These are phyloP conservation scores for Vitis rupestris DNA, from an alignment of 164 flowering plant species.

Conservation along the genomic window DNA sequence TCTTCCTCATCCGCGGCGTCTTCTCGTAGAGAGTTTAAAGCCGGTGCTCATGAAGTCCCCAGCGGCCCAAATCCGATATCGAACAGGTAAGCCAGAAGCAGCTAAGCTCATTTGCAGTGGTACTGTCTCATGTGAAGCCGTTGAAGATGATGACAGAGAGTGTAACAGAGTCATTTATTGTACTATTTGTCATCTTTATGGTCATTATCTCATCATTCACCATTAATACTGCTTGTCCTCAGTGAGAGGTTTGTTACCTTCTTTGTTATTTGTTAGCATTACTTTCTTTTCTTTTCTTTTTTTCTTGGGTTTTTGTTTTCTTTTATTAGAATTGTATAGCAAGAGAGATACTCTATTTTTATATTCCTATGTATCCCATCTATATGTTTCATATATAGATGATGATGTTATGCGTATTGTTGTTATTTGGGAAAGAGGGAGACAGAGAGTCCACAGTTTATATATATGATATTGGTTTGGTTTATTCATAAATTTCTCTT, in stretches of 20 bases:
- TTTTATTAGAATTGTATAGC: conserved; percentile 29
- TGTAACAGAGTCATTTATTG: conserved; percentile 8
- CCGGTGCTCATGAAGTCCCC: conserved; percentile 71
- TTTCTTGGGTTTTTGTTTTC: conserved; percentile 1
- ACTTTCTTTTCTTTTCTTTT: not conserved
- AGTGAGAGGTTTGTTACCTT: conserved; percentile 29
- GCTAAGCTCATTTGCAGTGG: too few relatives aligned
- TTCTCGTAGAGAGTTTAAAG: conserved; percentile 37
- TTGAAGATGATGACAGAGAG: not conserved
- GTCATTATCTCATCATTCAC: conserved; percentile 6
- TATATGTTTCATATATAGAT: conserved; percentile 27
- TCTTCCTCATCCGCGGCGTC: conserved; percentile 10
- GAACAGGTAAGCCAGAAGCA: conserved; percentile 25
- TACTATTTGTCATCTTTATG: conserved; percentile 8
- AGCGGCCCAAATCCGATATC: conserved; percentile 92
- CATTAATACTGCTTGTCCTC: conserved; percentile 31
- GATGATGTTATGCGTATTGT: conserved; percentile 12
- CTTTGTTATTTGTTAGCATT: conserved; percentile 8
- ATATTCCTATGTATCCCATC: conserved; percentile 16
- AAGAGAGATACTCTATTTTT: conserved; percentile 26
- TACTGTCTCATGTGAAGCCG: too few relatives aligned
- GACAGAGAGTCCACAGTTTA: conserved; percentile 2
- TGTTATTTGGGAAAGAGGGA: conserved; percentile 6
- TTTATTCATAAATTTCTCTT: too few relatives aligned
- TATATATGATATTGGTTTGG: not conserved